Evolutionary conservation across 345 rosid genomes (phyloP).

Genomic region (Acer campestre): DNA sequence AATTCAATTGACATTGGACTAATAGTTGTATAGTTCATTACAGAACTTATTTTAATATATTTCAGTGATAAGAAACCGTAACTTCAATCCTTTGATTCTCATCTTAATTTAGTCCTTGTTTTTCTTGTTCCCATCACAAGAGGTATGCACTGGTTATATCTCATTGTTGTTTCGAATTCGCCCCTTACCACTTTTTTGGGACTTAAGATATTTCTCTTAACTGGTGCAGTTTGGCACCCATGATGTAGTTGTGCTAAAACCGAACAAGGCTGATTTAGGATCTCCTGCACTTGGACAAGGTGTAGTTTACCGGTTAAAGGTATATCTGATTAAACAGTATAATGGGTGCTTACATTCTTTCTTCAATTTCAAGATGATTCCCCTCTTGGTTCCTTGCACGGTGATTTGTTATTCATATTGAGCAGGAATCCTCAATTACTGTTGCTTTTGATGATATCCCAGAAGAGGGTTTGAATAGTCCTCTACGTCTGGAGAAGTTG

Average conservation of each 20-base stretch:
- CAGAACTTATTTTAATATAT: neutral
- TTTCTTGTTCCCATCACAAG: conserved; percentile 3
- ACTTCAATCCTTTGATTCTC: neutral
- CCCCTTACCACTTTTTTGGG: neutral
- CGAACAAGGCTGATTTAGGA: conserved; percentile 82
- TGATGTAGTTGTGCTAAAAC: conserved; percentile 85
- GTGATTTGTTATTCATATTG: conserved; percentile 7
- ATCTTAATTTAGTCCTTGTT: neutral
- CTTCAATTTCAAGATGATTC: conserved; percentile 8
- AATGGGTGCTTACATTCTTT: conserved; percentile 1
- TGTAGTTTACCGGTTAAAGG: conserved; percentile 86
- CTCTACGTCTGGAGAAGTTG: conserved; percentile 82
- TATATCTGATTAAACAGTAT: conserved; percentile 21
- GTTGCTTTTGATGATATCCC: conserved; percentile 91
- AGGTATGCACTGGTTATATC: neutral
- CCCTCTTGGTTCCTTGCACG: conserved; percentile 10
- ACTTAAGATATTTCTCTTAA: conserved; percentile 4
- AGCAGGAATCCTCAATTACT: conserved; percentile 80
- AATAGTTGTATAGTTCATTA: neutral
- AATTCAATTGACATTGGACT: neutral
- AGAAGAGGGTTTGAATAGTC: conserved; percentile 80
- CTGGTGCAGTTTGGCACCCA: conserved; percentile 75
- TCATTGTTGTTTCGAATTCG: neutral
- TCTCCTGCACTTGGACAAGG: conserved; percentile 96
- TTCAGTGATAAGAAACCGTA: neutral